These are phyloP conservation scores for Boechera retrofracta DNA, from an alignment of 345 rosid species.

Conservation along the genomic window DNA sequence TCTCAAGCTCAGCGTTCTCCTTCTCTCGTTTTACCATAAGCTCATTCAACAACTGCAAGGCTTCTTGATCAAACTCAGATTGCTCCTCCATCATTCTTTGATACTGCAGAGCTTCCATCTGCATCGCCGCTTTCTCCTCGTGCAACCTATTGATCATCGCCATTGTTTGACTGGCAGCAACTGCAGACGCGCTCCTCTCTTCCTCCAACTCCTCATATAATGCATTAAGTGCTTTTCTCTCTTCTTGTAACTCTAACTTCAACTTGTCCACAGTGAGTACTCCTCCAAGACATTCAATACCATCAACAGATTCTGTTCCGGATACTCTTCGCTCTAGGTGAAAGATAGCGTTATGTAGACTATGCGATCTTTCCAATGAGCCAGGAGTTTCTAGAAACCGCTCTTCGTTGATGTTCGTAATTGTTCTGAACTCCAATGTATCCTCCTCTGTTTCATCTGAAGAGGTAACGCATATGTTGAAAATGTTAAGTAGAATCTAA, in stretches of 20 bases:
- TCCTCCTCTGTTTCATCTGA: slow-evolving; percentile 41
- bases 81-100: slow-evolving; percentile 99
- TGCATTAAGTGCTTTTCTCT: slow-evolving; percentile 70
- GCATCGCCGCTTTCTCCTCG: slow-evolving; percentile 98
- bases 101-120: slow-evolving; percentile 99
- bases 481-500: too few species aligned
- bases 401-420: slow-evolving; percentile 58
- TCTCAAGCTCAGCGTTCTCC: slow-evolving; percentile 80
- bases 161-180: slow-evolving; percentile 95
- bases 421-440: slow-evolving; percentile 55
- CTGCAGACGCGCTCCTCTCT: slow-evolving; percentile 94
- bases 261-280: slow-evolving; percentile 65
- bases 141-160: slow-evolving; percentile 98
- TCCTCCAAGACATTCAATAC: slow-evolving; percentile 60
- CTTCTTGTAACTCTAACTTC: slow-evolving; percentile 62
- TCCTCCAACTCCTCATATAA: slow-evolving; percentile 85
- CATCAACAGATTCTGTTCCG: slow-evolving; percentile 62
- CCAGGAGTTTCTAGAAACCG: slow-evolving; percentile 66
- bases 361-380: slow-evolving; percentile 59
- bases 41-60: slow-evolving; percentile 86
- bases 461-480: background rate
- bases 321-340: slow-evolving; percentile 62
- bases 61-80: slow-evolving; percentile 95
- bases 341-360: slow-evolving; percentile 60
- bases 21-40: slow-evolving; percentile 79